These are phyloP conservation scores for Pichia sp. DNA, from an alignment of 1,139 yeast species.

Conservation along the genomic window DNA sequence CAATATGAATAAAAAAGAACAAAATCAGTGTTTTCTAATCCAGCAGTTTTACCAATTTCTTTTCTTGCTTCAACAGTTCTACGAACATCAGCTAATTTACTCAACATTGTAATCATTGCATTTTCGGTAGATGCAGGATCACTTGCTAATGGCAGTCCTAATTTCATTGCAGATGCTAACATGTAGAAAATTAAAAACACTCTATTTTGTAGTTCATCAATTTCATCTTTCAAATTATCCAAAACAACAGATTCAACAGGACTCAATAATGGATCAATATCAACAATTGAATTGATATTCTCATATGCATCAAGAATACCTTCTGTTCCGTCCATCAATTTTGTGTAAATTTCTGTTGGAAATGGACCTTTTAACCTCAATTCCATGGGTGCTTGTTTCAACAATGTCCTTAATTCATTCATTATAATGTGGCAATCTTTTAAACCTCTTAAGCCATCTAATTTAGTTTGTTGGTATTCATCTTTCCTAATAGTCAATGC, in stretches of 20 bases:
- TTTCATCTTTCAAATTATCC: conserved; percentile 49
- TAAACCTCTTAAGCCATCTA: conserved; percentile 50
- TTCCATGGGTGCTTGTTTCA: conserved; percentile 73
- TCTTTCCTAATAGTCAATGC: conserved; percentile 33
- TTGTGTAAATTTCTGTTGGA: conserved; percentile 48
- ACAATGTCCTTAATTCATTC: conserved; percentile 52
- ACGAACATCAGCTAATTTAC: conserved; percentile 52
- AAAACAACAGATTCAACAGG: conserved; percentile 52
- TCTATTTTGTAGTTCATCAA: conserved; percentile 64
- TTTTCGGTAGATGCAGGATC: conserved; percentile 75
- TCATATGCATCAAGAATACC: conserved; percentile 69
- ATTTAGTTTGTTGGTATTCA: conserved; percentile 26
- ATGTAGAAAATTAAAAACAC: conserved; percentile 70
- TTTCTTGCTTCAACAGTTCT: conserved; percentile 22
- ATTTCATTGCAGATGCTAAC: conserved; percentile 68
- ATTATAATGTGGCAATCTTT: conserved; percentile 51
- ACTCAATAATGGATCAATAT: conserved; percentile 52
- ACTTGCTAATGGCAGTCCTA: conserved; percentile 72
- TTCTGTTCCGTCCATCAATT: conserved; percentile 51
- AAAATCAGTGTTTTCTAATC: conserved; percentile 58
- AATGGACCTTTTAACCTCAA: conserved; percentile 70
- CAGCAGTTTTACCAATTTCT: conserved; percentile 21
- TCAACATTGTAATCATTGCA: conserved; percentile 64
- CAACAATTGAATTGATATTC: conserved; percentile 61
- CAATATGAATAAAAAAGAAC: conserved; percentile 70